phyloP scores from a whole-genome alignment of 2,329 filamentous ascomycete genomes.

The Sporothrix inflata region DNA sequence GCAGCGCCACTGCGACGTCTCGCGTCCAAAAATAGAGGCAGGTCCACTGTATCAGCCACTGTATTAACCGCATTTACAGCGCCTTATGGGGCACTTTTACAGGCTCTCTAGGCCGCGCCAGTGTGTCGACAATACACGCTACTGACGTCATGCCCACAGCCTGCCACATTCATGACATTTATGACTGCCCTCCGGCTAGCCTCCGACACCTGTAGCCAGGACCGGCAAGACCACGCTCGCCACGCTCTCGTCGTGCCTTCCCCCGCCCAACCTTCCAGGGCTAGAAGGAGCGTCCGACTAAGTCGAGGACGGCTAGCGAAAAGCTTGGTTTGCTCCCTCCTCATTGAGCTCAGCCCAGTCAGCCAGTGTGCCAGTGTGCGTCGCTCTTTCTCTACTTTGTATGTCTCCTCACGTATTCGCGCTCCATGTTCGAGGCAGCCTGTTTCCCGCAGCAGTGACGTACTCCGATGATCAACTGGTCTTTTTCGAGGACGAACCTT shows the following conservation, averaged over 20 bases:
- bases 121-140: background rate
- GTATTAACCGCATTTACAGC: background rate
- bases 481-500: background rate
- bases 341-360: background rate
- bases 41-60: background rate
- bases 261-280: background rate
- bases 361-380: background rate
- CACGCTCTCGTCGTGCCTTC: background rate
- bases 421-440: background rate
- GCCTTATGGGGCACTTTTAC: background rate
- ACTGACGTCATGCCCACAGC: slow-evolving; percentile 6
- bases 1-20: background rate
- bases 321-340: background rate
- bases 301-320: background rate
- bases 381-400: background rate
- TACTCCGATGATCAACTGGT: background rate
- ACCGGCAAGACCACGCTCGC: background rate
- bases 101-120: background rate
- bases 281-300: background rate
- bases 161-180: background rate
- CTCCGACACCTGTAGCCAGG: background rate
- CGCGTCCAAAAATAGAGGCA: background rate
- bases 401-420: background rate
- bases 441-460: slow-evolving; percentile 12
- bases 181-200: background rate